A percentile compares a stretch with the other conserved stretches of the same genome.
Evolutionary conservation across 768 basidiomycete species (phyloP).

Genomic region (Russula sp.): DNA sequence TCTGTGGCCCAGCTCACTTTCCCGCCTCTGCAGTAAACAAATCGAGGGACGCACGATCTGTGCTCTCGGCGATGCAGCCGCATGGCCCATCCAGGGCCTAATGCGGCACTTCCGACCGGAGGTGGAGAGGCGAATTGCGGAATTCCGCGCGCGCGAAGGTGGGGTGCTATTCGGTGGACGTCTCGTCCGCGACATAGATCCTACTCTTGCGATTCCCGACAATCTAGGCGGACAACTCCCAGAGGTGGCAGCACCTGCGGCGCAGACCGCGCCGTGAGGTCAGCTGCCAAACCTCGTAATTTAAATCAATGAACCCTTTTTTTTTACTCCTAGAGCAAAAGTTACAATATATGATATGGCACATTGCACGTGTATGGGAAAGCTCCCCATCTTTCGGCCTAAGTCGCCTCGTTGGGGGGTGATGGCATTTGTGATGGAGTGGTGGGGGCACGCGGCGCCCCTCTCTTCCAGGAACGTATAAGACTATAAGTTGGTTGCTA

Average conservation of each 20-base stretch:
- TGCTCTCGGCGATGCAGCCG: slow-evolving; percentile 93
- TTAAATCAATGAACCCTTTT: background rate
- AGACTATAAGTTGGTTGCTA: background rate
- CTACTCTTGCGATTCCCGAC: slow-evolving; percentile 66
- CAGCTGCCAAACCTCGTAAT: background rate
- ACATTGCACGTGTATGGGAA: background rate
- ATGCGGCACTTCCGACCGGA: slow-evolving; percentile 97
- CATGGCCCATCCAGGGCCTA: slow-evolving; percentile 97
- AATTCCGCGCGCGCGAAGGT: slow-evolving; percentile 62
- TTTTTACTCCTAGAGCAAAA: slow-evolving; percentile 1
- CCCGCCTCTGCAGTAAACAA: slow-evolving; percentile 63
- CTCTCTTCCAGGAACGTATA: background rate
- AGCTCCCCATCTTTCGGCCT: background rate
- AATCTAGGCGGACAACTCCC: slow-evolving; percentile 54
- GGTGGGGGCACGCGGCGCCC: background rate
- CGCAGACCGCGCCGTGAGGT: slow-evolving; percentile 1
- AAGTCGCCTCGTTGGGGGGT: background rate
- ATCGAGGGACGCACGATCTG: slow-evolving; percentile 96
- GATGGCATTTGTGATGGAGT: background rate
- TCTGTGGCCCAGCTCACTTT: background rate
- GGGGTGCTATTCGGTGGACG: slow-evolving; percentile 85
- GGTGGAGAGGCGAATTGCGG: slow-evolving; percentile 81
- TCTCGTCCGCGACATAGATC: slow-evolving; percentile 60
- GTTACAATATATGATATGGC: background rate
- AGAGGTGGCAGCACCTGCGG: slow-evolving; percentile 32